Percentiles rank a stretch among this genome's conserved stretches.
Evolutionary conservation across 2,329 filamentous ascomycete species (phyloP).

Genomic region (Curvularia verruculosa): DNA sequence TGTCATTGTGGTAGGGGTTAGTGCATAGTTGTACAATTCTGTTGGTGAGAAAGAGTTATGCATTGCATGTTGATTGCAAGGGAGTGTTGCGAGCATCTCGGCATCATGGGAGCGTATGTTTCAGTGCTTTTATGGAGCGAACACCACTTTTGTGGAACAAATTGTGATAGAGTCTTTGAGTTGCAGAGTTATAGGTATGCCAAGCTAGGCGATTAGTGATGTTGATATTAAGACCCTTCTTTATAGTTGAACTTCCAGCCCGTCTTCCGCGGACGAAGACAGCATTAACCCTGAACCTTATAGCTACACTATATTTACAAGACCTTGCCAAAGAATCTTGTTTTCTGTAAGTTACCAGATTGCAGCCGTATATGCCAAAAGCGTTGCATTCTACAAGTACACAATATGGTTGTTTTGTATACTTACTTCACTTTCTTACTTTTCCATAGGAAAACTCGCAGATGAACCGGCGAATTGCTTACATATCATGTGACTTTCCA

Average conservation of each 20-base stretch:
- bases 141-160: too few relatives aligned
- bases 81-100: neutral
- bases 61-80: neutral
- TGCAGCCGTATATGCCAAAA: neutral
- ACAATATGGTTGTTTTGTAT: neutral
- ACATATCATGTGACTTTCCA: neutral
- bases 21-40: neutral
- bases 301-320: neutral
- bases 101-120: neutral
- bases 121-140: neutral
- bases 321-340: too few relatives aligned
- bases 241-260: neutral
- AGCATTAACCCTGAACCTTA: neutral
- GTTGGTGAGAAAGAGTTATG: neutral
- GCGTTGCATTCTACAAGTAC: neutral
- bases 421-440: neutral
- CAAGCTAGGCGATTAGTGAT: too few relatives aligned
- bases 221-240: neutral
- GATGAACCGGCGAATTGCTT: neutral
- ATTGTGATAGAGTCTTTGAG: too few relatives aligned
- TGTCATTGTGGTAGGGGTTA: neutral
- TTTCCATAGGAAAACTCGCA: neutral
- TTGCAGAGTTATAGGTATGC: too few relatives aligned
- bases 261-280: neutral
- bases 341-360: neutral